These are phyloP conservation scores for Fraxinus albicans DNA, from an alignment of 305 asterid species.

Conservation along the genomic window DNA sequence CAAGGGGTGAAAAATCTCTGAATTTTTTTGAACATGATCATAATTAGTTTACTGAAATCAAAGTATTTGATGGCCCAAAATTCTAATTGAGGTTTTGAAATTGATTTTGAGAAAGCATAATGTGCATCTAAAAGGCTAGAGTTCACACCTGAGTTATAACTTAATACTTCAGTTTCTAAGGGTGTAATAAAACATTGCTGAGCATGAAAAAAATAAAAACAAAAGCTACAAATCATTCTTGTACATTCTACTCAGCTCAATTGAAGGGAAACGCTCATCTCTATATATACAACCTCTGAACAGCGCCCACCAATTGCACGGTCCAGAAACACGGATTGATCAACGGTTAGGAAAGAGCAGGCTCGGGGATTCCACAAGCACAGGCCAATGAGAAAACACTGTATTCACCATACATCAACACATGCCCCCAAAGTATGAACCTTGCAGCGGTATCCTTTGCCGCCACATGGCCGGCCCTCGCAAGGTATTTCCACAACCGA, in stretches of 20 bases:
- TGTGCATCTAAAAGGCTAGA: slow-evolving; percentile 2
- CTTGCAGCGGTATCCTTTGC: slow-evolving; percentile 20
- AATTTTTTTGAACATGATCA: neutral
- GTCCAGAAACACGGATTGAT: slow-evolving; percentile 12
- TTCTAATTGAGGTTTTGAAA: neutral
- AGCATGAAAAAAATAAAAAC: neutral
- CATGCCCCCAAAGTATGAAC: slow-evolving; percentile 11
- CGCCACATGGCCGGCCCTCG: slow-evolving; percentile 17
- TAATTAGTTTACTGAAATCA: neutral
- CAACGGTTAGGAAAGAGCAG: slow-evolving; percentile 24
- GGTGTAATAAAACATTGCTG: slow-evolving; percentile 3
- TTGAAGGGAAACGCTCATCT: slow-evolving; percentile 11
- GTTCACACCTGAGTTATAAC: neutral
- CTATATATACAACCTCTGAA: slow-evolving; percentile 28
- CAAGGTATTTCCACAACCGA: neutral
- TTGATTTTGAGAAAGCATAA: neutral
- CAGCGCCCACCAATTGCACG: slow-evolving; percentile 13
- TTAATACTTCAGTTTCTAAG: neutral
- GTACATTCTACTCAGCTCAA: slow-evolving; percentile 19
- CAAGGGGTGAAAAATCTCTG: neutral
- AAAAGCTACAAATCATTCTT: slow-evolving; percentile 10
- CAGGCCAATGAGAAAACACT: slow-evolving; percentile 17
- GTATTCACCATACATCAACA: neutral
- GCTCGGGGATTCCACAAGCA: slow-evolving; percentile 3
- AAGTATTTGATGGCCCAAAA: neutral